Percentiles rank a stretch among this genome's conserved stretches.
Conservation (phyloP, 345 rosid genomes). For the Jatropha curcas region DNA sequence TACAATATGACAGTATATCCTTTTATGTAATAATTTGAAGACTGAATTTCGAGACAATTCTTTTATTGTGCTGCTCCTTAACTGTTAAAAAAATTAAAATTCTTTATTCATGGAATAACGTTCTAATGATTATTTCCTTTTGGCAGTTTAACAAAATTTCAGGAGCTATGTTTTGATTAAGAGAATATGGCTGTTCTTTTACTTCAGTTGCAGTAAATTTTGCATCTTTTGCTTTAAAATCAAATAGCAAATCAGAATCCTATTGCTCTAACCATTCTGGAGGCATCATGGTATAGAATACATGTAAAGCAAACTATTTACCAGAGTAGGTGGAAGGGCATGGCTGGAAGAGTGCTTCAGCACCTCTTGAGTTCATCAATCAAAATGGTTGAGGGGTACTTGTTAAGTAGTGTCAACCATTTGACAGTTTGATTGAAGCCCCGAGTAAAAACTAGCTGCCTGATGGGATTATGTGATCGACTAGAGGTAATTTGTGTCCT, state of each 20-base stretch:
- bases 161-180: slow-evolving; percentile 45
- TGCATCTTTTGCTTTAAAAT: slow-evolving; percentile 4
- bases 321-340: neutral
- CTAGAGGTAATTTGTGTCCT: neutral
- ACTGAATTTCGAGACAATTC: neutral
- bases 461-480: neutral
- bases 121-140: neutral
- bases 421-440: neutral
- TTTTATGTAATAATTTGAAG: neutral
- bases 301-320: neutral
- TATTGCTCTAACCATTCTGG: neutral
- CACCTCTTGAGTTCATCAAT: neutral
- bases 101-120: neutral
- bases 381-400: neutral
- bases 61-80: neutral
- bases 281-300: neutral
- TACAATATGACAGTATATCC: neutral
- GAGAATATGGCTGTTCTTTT: slow-evolving; percentile 13
- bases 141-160: slow-evolving; percentile 54
- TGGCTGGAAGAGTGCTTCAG: neutral
- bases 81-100: neutral
- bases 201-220: neutral
- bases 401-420: neutral
- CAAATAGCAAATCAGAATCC: neutral
- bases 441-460: neutral